Evolutionary conservation across 805 yeast species (phyloP), one percentile per base, ranked within the genome.

Genomic region (Hanseniaspora pseudoguilliermondii): DNA sequence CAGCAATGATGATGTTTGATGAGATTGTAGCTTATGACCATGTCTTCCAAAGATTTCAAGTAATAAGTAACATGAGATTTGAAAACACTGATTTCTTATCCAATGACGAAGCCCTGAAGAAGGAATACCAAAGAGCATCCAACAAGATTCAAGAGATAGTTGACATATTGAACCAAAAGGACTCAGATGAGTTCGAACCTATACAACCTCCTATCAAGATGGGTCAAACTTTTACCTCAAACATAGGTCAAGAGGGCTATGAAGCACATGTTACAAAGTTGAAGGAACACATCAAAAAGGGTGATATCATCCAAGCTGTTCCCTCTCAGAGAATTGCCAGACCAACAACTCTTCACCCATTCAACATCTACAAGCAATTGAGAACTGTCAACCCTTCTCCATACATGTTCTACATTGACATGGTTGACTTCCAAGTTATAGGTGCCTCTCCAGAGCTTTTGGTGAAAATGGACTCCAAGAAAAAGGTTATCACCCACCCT

Each of bases 311-410:
- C 71, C 99, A 93, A 71, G 96, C 95, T 1, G 99, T 93, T 25
- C 99, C 99, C 6, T 90, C 97, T 1, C 98, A 93, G 74, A 79
- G 99, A 66, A 89, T 93, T 29, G 87, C 95, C 5, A 82, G 97
- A 69, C 96, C 96, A 39, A 93, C 99, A 0, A 81, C 89, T 3
- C 74, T 93, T 62, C 97, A 93, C 68, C 97, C 99, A 1, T 93
- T 93, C 77, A 93, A 93, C 71, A 85, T 93, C 48, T 93, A 91
- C 72, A 83, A 95, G 62, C 97, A 91, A 66, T 76, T 93, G 63
- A 79, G 98, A 66, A 85, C 96, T 0, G 97, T 93, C 49, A 93
- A 93, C 70, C 98, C 99, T 11, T 88, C 97, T 2, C 99, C 99
- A 29, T 93, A 93, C 69, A 77, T 93, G 76, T 93, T 93, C 68